phyloP scores from a whole-genome alignment of 129 eudicot genomes.

The Chrysanthemum lavandulifolium region DNA sequence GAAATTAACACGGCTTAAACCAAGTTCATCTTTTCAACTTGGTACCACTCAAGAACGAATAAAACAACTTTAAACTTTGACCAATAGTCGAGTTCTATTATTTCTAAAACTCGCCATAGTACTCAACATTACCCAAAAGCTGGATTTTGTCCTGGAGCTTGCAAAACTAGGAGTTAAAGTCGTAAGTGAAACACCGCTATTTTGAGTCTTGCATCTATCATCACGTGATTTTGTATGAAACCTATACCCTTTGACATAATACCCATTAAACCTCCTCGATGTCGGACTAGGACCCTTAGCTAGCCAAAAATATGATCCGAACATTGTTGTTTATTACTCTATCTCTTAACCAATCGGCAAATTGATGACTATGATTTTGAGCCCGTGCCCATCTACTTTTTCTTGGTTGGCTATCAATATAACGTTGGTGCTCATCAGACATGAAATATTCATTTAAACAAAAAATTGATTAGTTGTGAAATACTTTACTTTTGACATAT shows the following conservation, averaged over 20 bases:
- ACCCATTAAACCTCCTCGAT: slow-evolving; percentile 19
- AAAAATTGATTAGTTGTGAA: no score
- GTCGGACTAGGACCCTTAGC: slow-evolving; percentile 28
- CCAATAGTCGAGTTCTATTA: slow-evolving; percentile 26
- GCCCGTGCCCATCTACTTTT: slow-evolving; percentile 17
- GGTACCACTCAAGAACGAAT: slow-evolving; percentile 21
- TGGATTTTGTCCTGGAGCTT: slow-evolving; percentile 25
- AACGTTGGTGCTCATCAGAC: neutral
- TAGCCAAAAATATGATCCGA: slow-evolving; percentile 14
- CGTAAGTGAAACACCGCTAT: slow-evolving; percentile 28
- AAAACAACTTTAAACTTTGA: slow-evolving; percentile 6
- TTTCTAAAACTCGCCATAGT: slow-evolving; percentile 32
- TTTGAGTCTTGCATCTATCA: slow-evolving; percentile 6
- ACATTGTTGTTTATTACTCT: slow-evolving; percentile 5
- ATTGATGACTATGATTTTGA: slow-evolving; percentile 18
- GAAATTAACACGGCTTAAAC: slow-evolving; percentile 7
- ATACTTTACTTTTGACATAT: no score
- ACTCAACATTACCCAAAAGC: slow-evolving; percentile 18
- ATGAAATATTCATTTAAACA: no score
- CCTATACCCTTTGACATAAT: slow-evolving; percentile 23
- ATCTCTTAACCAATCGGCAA: slow-evolving; percentile 1
- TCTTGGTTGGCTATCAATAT: slow-evolving; percentile 15
- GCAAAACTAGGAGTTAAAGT: slow-evolving; percentile 32
- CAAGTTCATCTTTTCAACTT: slow-evolving; percentile 15
- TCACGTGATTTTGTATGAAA: slow-evolving; percentile 29